Base-by-base conservation (phyloP, 2,329 filamentous ascomycete genomes). In the Xylariaceae sp. region DNA sequence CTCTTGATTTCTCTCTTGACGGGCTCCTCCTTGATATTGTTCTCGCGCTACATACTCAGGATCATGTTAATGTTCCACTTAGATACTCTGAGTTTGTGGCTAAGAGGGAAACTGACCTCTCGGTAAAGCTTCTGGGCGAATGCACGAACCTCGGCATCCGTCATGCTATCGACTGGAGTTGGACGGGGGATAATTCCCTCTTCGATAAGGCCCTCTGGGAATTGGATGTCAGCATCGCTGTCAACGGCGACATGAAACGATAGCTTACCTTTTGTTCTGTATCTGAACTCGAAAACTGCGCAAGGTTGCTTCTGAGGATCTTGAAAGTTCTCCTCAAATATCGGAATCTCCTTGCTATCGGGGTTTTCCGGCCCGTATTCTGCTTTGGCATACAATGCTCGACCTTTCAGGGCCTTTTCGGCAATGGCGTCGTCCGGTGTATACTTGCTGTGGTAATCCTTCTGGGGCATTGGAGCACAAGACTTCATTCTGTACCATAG, bases 281-380 rank as follows among this genome's bases (percentile, higher is more conserved):
- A 51, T n/a, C 39, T 33, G 27, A 51, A 51, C 39, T 51, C 48
- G 27, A 47, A 51, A 7, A 51, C 38, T 12, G 48, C 48, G 17
- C 42, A 47, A 10, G 48, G 48, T 12, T 40, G 39, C 17, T 40
- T 32, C 11, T 33, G 17, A 18, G 40, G 48, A 31, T 51, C 48
- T 43, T 44, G 33, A 40, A 22, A 51, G 2, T 33, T 40, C 3
- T 32, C 15, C 27, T 40, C 27, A 14, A 11, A n/a, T n/a, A 32
- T 36, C 33, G 6, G 18, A 0, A 11, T 31, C 17, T 9, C 2
- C 7, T 5, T 38, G 9, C 4, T 14, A 41, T 3, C 39, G 5
- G 15, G 11, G 38, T 14, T 22, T 4, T 7, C 15, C 11, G 15
- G 7, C n/a, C 18, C 36, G 10, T 40, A 32, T 39, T 15, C 17